Evolutionary conservation across 768 basidiomycete species (phyloP).

Genomic region (Lactarius indigo): DNA sequence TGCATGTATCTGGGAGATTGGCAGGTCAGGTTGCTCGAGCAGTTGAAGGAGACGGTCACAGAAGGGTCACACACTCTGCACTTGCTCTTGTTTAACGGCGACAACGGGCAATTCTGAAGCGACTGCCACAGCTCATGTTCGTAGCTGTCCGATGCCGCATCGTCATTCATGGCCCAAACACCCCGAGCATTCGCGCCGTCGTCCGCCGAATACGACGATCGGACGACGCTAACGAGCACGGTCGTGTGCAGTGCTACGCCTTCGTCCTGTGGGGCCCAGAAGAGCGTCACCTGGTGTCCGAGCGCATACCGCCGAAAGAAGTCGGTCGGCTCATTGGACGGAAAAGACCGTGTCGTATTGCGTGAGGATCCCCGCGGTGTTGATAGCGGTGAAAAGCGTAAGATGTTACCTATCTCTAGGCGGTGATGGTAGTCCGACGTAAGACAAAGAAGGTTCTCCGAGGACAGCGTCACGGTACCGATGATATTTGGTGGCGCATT

Average conservation of each 20-base stretch:
- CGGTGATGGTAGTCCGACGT: slow-evolving; percentile 88
- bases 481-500: slow-evolving; percentile 97
- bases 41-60: too few species aligned
- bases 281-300: slow-evolving; percentile 97
- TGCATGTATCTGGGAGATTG: too few species aligned
- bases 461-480: slow-evolving; percentile 86
- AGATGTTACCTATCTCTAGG: slow-evolving; percentile 68
- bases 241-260: slow-evolving; percentile 89
- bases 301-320: slow-evolving; percentile 78
- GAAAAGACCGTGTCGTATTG: slow-evolving; percentile 97
- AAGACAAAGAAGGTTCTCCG: slow-evolving; percentile 99
- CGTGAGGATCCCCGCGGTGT: slow-evolving; percentile 87
- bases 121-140: too few species aligned
- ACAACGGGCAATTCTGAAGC: too few species aligned
- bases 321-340: slow-evolving; percentile 91
- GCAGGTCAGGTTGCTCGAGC: too few species aligned
- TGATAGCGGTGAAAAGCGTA: slow-evolving; percentile 92
- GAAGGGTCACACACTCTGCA: too few species aligned
- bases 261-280: slow-evolving; percentile 96
- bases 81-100: too few species aligned
- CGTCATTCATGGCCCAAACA: slow-evolving; percentile 83
- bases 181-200: slow-evolving; percentile 93
- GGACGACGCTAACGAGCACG: slow-evolving; percentile 90
- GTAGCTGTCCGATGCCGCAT: slow-evolving; percentile 49
- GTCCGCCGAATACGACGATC: slow-evolving; percentile 85